Evolutionary conservation across 2,329 filamentous ascomycete genomes (phyloP).

Genomic region (Sporothrix dimorphospora): DNA sequence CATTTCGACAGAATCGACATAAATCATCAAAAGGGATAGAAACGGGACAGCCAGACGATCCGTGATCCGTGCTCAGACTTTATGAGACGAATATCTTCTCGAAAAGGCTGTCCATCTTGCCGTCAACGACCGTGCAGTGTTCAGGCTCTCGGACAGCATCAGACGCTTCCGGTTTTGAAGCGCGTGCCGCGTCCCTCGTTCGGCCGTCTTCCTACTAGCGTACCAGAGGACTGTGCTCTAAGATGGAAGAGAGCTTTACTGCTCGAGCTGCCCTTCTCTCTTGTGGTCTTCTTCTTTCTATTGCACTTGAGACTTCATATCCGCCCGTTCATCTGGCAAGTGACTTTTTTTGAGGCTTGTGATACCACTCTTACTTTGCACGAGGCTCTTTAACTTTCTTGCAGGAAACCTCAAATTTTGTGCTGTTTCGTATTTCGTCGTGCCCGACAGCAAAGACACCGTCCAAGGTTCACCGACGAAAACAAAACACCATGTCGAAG

Average conservation of each 20-base stretch:
- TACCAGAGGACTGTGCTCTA: background rate
- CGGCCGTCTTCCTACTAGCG: background rate
- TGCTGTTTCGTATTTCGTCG: background rate
- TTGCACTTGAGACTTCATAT: background rate
- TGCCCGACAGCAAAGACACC: background rate
- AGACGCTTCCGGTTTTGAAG: constrained; percentile 23
- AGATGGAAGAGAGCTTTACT: background rate
- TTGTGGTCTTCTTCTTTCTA: background rate
- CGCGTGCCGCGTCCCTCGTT: background rate
- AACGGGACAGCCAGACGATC: background rate
- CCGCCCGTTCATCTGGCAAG: background rate
- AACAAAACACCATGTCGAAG: background rate
- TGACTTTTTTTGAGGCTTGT: background rate
- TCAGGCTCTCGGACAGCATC: background rate
- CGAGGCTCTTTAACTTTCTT: background rate
- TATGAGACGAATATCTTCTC: background rate
- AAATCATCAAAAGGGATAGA: background rate
- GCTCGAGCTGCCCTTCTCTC: background rate
- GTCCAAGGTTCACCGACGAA: background rate
- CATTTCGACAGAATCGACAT: background rate
- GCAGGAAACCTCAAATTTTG: background rate
- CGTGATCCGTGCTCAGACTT: constrained; percentile 7
- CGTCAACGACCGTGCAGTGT: background rate
- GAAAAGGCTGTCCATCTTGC: background rate
- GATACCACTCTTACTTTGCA: background rate